phyloP scores from a whole-genome alignment of 768 basidiomycete genomes.

The Boletus subparvulus region DNA sequence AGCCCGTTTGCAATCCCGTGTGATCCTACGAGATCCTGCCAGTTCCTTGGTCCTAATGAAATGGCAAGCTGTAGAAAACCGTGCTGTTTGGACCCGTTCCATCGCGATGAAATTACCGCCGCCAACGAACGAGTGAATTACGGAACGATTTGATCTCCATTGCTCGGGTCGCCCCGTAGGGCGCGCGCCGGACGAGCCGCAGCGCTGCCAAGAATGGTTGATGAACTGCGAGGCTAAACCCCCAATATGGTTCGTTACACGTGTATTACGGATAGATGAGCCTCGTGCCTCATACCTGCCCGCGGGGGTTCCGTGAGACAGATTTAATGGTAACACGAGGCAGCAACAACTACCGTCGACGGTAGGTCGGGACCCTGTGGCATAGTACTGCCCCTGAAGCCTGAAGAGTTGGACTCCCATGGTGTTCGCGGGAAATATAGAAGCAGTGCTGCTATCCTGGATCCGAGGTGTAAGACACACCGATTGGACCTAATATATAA shows the following conservation, averaged over 20 bases:
- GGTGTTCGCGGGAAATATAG: constrained; percentile 3
- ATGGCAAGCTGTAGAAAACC: constrained; percentile 14
- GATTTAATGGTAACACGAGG: constrained; percentile 30
- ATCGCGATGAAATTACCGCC: constrained; percentile 3
- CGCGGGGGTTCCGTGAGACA: constrained; percentile 16
- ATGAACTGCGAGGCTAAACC: constrained; percentile 9
- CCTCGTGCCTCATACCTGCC: constrained; percentile 18
- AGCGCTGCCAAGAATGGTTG: neutral
- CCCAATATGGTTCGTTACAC: constrained; percentile 18
- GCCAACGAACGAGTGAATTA: constrained; percentile 6
- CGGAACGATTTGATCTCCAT: neutral
- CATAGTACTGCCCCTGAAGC: constrained; percentile 1
- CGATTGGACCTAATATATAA: neutral
- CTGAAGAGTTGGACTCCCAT: neutral
- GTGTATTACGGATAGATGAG: constrained; percentile 18
- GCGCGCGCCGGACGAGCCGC: neutral
- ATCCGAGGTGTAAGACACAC: constrained; percentile 12
- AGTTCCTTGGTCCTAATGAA: constrained; percentile 11
- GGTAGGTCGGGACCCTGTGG: constrained; percentile 6
- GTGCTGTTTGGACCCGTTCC: constrained; percentile 14
- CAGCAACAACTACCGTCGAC: constrained; percentile 9
- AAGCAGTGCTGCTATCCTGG: constrained; percentile 11
- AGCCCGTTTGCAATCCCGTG: constrained; percentile 15
- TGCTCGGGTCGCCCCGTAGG: neutral
- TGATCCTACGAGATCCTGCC: constrained; percentile 23